These are phyloP conservation scores for Coniochaeta sp. DNA, from an alignment of 2,329 filamentous ascomycete species.

Conservation along the genomic window DNA sequence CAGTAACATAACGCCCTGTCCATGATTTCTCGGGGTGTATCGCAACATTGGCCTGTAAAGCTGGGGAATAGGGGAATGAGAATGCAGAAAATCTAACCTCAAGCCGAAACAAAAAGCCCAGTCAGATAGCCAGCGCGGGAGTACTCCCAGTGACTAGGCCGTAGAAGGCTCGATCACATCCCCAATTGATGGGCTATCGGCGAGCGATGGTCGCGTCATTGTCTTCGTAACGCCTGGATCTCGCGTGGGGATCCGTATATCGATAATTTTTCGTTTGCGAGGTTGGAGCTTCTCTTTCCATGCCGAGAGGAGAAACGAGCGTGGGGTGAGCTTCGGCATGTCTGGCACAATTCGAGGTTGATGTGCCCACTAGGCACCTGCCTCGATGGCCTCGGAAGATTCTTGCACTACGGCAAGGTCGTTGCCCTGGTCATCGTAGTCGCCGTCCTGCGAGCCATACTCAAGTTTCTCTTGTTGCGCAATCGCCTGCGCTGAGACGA, in stretches of 20 bases:
- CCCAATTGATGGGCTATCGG: neutral
- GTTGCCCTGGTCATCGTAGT: constrained; percentile 26
- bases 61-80: neutral
- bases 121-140: neutral
- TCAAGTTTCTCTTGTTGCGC: constrained; percentile 87
- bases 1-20: neutral
- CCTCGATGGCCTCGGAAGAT: constrained; percentile 26
- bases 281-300: constrained; percentile 6
- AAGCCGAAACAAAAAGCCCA: neutral
- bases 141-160: neutral
- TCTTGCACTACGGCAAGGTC: constrained; percentile 46
- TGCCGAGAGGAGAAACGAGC: constrained; percentile 17
- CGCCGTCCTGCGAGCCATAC: constrained; percentile 39
- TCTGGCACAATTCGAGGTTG: constrained; percentile 10
- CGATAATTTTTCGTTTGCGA: neutral
- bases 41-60: neutral
- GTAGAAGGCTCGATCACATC: neutral
- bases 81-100: neutral
- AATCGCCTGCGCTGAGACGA: constrained; percentile 92
- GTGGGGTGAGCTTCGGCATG: constrained; percentile 14
- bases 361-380: constrained; percentile 24
- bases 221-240: neutral
- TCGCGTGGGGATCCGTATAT: neutral
- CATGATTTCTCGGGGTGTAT: neutral
- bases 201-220: neutral